phyloP scores from a whole-genome alignment of 495 filamentous ascomycete species.

The Copromyces sp. region DNA sequence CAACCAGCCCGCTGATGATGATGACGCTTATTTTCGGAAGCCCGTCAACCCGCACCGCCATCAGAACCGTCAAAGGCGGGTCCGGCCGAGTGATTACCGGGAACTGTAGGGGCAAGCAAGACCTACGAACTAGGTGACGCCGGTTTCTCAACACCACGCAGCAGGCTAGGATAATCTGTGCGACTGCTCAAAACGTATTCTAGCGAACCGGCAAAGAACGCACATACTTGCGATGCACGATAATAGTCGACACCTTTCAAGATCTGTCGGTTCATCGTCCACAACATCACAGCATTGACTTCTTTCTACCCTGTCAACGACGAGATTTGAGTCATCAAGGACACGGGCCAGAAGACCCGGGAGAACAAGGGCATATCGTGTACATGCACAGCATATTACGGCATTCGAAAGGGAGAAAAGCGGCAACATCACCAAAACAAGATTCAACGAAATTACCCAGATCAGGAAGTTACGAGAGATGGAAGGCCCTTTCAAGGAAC shows the following conservation, averaged over 20 bases:
- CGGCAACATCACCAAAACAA: neutral
- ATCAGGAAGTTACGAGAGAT: neutral
- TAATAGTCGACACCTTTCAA: too few relatives aligned
- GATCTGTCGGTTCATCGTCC: too few relatives aligned
- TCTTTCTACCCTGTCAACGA: too few relatives aligned
- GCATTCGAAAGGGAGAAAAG: neutral
- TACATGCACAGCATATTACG: neutral
- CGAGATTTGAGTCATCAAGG: too few relatives aligned
- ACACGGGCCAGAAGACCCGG: too few relatives aligned
- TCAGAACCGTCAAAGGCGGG: constrained; percentile 63
- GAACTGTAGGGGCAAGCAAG: constrained; percentile 38
- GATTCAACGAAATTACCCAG: neutral
- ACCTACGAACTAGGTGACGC: too few relatives aligned
- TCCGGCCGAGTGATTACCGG: constrained; percentile 79
- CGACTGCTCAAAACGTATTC: too few relatives aligned
- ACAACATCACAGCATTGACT: too few relatives aligned
- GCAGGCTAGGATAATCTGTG: too few relatives aligned
- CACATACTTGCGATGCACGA: neutral
- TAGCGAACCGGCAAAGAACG: neutral
- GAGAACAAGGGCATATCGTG: too few relatives aligned
- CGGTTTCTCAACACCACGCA: too few relatives aligned
- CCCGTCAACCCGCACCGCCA: constrained; percentile 93
- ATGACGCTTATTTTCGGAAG: constrained; percentile 89
- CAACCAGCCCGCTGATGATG: constrained; percentile 76
- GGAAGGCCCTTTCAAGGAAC: neutral